A percentile compares a stretch with the other conserved stretches of the same genome.
These are phyloP conservation scores for Aspergillus neoniger DNA, from an alignment of 2,329 filamentous ascomycete species.

Conservation along the genomic window DNA sequence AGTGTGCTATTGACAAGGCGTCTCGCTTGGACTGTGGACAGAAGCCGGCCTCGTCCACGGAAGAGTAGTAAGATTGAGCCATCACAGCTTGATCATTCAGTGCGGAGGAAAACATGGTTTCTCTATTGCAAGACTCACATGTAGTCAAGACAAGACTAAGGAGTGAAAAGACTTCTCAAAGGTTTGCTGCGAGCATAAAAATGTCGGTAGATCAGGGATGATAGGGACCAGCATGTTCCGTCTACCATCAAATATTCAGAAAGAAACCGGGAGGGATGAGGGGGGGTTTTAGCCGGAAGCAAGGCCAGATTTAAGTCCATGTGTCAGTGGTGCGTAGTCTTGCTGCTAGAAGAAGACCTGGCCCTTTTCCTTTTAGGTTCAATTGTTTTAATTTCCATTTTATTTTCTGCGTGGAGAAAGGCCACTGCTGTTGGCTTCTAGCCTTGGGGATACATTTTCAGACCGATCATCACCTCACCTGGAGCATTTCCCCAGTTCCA, in stretches of 20 bases:
- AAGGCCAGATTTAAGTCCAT: conserved; percentile 38
- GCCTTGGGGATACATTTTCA: neutral
- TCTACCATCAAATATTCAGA: conserved; percentile 19
- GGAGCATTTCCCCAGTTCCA: neutral
- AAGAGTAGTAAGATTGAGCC: conserved; percentile 26
- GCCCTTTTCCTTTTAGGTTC: conserved; percentile 8
- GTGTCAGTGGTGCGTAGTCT: conserved; percentile 28
- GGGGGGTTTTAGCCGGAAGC: conserved; percentile 29
- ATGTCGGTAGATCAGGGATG: conserved; percentile 23
- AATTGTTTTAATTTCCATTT: conserved; percentile 6
- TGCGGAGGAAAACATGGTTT: conserved; percentile 19
- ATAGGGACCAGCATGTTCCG: conserved; percentile 22
- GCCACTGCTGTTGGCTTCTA: conserved; percentile 1
- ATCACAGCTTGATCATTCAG: conserved; percentile 25
- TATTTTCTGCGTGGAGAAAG: conserved; percentile 4
- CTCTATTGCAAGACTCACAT: conserved; percentile 22
- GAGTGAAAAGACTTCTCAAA: conserved; percentile 16
- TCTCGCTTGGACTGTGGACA: conserved; percentile 27
- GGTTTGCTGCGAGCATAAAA: conserved; percentile 17
- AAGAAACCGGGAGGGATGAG: conserved; percentile 25
- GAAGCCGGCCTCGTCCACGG: conserved; percentile 26
- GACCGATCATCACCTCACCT: conserved; percentile 1
- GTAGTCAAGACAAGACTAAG: conserved; percentile 13
- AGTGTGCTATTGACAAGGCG: conserved; percentile 27
- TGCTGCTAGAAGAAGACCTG: conserved; percentile 30